Conservation (phyloP, 2,329 filamentous ascomycete species). For the Phaeomoniella chlamydospora region DNA sequence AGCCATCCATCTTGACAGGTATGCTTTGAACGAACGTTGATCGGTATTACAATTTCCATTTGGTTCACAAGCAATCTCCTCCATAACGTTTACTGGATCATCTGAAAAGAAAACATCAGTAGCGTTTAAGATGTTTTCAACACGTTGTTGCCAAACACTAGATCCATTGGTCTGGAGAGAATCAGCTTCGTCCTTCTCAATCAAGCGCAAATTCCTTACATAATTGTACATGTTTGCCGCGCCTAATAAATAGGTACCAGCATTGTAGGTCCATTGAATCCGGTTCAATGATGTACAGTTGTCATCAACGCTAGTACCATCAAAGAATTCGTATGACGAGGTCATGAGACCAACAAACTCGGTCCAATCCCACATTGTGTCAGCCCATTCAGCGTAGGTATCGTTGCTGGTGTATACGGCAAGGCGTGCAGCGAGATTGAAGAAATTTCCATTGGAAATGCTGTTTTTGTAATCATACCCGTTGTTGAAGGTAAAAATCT, state of each 20-base stretch:
- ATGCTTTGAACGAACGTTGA: slow-evolving; percentile 52
- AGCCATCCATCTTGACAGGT: slow-evolving; percentile 46
- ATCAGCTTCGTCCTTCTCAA: neutral
- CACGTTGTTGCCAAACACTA: slow-evolving; percentile 37
- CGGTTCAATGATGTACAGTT: slow-evolving; percentile 38
- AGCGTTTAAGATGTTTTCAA: slow-evolving; percentile 38
- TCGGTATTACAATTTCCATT: slow-evolving; percentile 44
- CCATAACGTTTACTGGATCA: slow-evolving; percentile 36
- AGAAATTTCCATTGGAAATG: slow-evolving; percentile 43
- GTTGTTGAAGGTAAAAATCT: slow-evolving; percentile 65
- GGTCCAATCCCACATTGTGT: slow-evolving; percentile 47
- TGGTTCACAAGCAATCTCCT: slow-evolving; percentile 45
- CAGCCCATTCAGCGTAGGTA: slow-evolving; percentile 66
- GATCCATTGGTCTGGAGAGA: slow-evolving; percentile 18
- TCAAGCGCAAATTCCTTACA: slow-evolving; percentile 15
- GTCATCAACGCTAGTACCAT: slow-evolving; percentile 35
- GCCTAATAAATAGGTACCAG: slow-evolving; percentile 39
- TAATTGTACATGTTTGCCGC: slow-evolving; percentile 42
- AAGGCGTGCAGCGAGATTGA: slow-evolving; percentile 49
- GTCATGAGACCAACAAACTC: slow-evolving; percentile 34
- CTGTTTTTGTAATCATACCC: slow-evolving; percentile 48
- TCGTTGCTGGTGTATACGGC: slow-evolving; percentile 65
- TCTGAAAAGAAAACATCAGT: slow-evolving; percentile 36
- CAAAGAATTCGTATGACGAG: slow-evolving; percentile 35
- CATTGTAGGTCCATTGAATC: slow-evolving; percentile 44